Evolutionary conservation across 805 yeast species (phyloP), one percentile per base, ranked within the genome.

Genomic region (Clavispora carvajalis): DNA sequence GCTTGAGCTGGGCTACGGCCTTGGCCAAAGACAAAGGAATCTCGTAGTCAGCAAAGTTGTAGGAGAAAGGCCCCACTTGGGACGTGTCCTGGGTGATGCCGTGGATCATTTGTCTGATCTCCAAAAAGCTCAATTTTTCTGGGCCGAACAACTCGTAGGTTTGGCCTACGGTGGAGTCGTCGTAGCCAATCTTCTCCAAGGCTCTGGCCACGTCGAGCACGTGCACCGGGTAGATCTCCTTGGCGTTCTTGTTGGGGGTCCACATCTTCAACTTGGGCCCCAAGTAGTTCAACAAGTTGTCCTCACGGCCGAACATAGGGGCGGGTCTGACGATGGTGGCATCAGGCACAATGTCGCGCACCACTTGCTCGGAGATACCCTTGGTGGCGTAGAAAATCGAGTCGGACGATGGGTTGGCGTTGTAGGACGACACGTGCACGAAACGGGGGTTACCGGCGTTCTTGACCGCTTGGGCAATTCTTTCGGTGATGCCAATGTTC

Each of bases 301-400:
- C 89, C 58, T 82, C 84, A 55, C 81, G 70, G 23, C 93, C 93
- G 57, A 66, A 86, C 77, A 85, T 74, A 37, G 85, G 86, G 18
- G 84, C 79, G 6, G 95, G 95, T 62, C 95, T 79, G 22, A 86
- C 93, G 54, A 87, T 85, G 15, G 95, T 86, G 36, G 86, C 73
- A 54, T 79, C 84, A 21, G 95, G 95, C 40, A 76, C 60, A 34
- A 75, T 74, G 31, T 77, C 86, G 44, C 74, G 69, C 19, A 82
- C 95, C 23, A 74, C 77, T 54, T 77, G 73, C 65, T 87, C 95
- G 43, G 85, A 90, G 36, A 80, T 61, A 38, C 85, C 93, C 67
- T 87, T 87, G 29, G 95, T 79, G 26, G 89, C 82, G 59, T 78
- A 79, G 60, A 76, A 87, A n/a, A 74, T 72, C 7, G 91, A 82